Evolutionary conservation across 345 rosid species (phyloP).

Genomic region (Acer saccharum): DNA sequence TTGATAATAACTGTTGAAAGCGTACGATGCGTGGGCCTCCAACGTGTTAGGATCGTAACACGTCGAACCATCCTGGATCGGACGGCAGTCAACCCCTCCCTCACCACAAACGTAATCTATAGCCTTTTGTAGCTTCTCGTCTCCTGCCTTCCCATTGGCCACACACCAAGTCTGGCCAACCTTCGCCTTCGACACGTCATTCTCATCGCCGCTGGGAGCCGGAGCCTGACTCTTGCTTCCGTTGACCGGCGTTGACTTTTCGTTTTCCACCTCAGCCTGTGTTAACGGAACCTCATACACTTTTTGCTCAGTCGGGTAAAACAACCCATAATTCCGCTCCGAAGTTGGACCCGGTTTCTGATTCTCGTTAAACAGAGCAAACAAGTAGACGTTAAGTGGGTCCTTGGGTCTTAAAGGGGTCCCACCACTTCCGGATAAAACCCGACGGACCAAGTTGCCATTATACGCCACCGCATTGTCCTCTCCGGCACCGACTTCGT

Average conservation of each 20-base stretch:
- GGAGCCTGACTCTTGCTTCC: slow-evolving; percentile 41
- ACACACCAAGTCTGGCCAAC: slow-evolving; percentile 84
- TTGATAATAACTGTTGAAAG: slow-evolving; percentile 90
- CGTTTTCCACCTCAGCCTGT: slow-evolving; percentile 3
- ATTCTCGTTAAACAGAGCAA: slow-evolving; percentile 90
- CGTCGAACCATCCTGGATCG: slow-evolving; percentile 72
- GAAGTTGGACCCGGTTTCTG: slow-evolving; percentile 83
- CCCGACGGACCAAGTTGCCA: slow-evolving; percentile 70
- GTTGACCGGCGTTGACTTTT: slow-evolving; percentile 28
- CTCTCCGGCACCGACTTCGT: slow-evolving; percentile 66
- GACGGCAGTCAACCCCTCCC: slow-evolving; percentile 87
- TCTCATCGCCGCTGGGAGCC: slow-evolving; percentile 17
- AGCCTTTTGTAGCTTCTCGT: slow-evolving; percentile 58
- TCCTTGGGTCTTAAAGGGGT: slow-evolving; percentile 78
- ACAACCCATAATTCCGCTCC: slow-evolving; percentile 88
- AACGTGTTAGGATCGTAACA: slow-evolving; percentile 65
- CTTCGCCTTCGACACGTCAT: slow-evolving; percentile 14
- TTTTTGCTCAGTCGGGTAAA: slow-evolving; percentile 70
- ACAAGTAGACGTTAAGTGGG: slow-evolving; percentile 67
- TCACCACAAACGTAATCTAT: slow-evolving; percentile 85
- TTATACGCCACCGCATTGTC: slow-evolving; percentile 86
- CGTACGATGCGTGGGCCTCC: slow-evolving; percentile 85
- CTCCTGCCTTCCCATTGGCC: slow-evolving; percentile 46
- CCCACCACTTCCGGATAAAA: slow-evolving; percentile 66
- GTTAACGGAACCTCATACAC: slow-evolving; percentile 77